These are phyloP conservation scores for Crithidia bombi DNA, from an alignment of 208 protist genomes.

Conservation along the genomic window DNA sequence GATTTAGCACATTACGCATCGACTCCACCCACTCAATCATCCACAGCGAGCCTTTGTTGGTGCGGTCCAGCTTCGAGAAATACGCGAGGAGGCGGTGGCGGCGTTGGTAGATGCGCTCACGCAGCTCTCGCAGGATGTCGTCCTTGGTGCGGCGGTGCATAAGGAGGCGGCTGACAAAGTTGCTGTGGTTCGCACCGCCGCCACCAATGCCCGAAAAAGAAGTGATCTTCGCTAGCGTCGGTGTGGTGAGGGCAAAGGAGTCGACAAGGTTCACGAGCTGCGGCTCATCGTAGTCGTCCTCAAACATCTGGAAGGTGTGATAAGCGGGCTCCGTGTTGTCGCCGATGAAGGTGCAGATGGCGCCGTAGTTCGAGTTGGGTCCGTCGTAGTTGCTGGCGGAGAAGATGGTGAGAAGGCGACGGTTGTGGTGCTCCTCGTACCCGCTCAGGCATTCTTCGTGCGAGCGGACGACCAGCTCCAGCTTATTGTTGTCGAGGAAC, in stretches of 20 bases:
- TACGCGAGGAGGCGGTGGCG: slow-evolving; percentile 85
- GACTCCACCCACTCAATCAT: slow-evolving; percentile 92
- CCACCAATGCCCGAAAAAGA: slow-evolving; percentile 31
- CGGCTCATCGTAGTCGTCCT: slow-evolving; percentile 74
- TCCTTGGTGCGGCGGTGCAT: slow-evolving; percentile 73
- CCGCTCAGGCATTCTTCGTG: slow-evolving; percentile 95
- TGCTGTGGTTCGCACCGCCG: slow-evolving; percentile 8
- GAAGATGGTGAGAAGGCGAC: slow-evolving; percentile 96
- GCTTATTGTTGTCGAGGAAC: slow-evolving; percentile 94
- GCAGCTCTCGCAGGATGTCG: slow-evolving; percentile 82
- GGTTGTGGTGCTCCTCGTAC: slow-evolving; percentile 95
- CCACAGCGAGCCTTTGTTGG: slow-evolving; percentile 90
- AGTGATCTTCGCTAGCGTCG: slow-evolving; percentile 34
- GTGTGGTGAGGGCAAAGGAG: slow-evolving; percentile 46
- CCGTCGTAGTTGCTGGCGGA: slow-evolving; percentile 98
- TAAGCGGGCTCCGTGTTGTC: slow-evolving; percentile 73
- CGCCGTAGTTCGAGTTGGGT: slow-evolving; percentile 85
- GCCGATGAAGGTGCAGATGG: slow-evolving; percentile 75
- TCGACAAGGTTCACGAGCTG: slow-evolving; percentile 62
- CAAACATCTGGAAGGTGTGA: slow-evolving; percentile 81
- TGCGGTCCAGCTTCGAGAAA: slow-evolving; percentile 88
- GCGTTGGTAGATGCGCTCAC: slow-evolving; percentile 84
- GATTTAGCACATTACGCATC: slow-evolving; percentile 86
- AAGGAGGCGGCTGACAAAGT: slow-evolving; percentile 23
- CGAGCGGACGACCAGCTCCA: slow-evolving; percentile 94